Percentiles rank a stretch among this genome's conserved stretches.
These are phyloP conservation scores for Leishmania tarentolae DNA, from an alignment of 208 protist species.

Conservation along the genomic window DNA sequence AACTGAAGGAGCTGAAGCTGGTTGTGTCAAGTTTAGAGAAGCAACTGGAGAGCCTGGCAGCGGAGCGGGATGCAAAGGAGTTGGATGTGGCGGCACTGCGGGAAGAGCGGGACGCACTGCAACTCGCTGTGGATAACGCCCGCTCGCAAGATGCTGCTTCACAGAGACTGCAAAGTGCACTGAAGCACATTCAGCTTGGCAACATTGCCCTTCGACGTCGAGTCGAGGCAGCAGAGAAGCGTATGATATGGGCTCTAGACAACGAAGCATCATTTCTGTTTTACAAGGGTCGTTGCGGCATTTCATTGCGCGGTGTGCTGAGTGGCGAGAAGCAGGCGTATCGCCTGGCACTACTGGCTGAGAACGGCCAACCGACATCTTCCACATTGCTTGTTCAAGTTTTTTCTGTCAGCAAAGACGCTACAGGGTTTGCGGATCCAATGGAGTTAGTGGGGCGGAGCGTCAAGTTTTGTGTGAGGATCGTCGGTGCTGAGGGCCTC, in stretches of 20 bases:
- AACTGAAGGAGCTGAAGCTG: constrained; percentile 74
- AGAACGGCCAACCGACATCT: constrained; percentile 44
- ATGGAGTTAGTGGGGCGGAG: constrained; percentile 44
- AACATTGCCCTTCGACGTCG: constrained; percentile 66
- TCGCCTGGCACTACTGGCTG: constrained; percentile 39
- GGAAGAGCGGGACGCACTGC: constrained; percentile 54
- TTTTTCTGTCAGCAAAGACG: constrained; percentile 44
- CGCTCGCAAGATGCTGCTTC: constrained; percentile 32
- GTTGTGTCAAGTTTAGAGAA: constrained; percentile 51
- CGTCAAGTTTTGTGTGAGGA: constrained; percentile 64
- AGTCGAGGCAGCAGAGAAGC: constrained; percentile 48
- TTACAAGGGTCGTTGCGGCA: constrained; percentile 64
- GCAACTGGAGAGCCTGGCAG: constrained; percentile 41
- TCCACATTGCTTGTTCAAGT: constrained; percentile 60
- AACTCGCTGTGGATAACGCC: constrained; percentile 35
- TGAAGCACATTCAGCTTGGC: constrained; percentile 48
- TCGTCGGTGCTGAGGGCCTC: constrained; percentile 66
- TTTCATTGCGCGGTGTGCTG: constrained; percentile 59
- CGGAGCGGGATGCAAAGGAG: constrained; percentile 37
- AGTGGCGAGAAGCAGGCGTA: constrained; percentile 42
- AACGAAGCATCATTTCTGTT: constrained; percentile 51
- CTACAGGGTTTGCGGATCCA: constrained; percentile 22
- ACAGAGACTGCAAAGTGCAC: constrained; percentile 31
- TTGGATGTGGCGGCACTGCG: constrained; percentile 37
- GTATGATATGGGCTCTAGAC: constrained; percentile 47